A percentile compares a stretch with the other conserved stretches of the same genome.
phyloP scores from a whole-genome alignment of 345 rosid genomes.

The Salix koriyanagi region DNA sequence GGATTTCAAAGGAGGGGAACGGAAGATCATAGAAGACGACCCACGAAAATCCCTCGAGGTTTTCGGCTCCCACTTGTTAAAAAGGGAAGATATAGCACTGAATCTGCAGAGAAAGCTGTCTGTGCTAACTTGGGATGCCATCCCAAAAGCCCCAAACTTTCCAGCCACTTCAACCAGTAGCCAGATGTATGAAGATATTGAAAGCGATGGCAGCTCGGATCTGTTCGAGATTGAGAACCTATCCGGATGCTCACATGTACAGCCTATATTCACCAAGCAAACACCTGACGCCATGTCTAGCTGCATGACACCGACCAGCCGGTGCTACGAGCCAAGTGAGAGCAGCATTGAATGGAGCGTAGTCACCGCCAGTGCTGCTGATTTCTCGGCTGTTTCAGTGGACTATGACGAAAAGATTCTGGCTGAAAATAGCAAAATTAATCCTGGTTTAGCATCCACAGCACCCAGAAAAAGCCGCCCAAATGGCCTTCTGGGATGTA shows the following conservation, averaged over 20 bases:
- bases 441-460: neutral
- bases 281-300: constrained; percentile 35
- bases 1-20: constrained; percentile 10
- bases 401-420: constrained; percentile 32
- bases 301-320: constrained; percentile 25
- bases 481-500: constrained; percentile 42
- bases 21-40: constrained; percentile 20
- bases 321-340: constrained; percentile 44
- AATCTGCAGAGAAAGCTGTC: constrained; percentile 57
- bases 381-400: constrained; percentile 31
- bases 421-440: neutral
- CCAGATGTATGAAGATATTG: constrained; percentile 37
- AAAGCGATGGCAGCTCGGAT: constrained; percentile 65
- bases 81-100: constrained; percentile 34
- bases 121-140: constrained; percentile 70
- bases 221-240: constrained; percentile 64
- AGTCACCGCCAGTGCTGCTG: constrained; percentile 54
- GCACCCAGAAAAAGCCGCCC: constrained; percentile 12
- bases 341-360: constrained; percentile 65
- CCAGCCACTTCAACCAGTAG: constrained; percentile 14
- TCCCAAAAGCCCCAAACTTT: constrained; percentile 39
- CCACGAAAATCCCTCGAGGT: constrained; percentile 45
- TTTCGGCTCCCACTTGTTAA: constrained; percentile 29
- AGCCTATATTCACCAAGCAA: constrained; percentile 33
- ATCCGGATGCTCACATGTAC: constrained; percentile 22